Conservation (phyloP, 306 rosid species). For the Trichosanthes truncata region DNA sequence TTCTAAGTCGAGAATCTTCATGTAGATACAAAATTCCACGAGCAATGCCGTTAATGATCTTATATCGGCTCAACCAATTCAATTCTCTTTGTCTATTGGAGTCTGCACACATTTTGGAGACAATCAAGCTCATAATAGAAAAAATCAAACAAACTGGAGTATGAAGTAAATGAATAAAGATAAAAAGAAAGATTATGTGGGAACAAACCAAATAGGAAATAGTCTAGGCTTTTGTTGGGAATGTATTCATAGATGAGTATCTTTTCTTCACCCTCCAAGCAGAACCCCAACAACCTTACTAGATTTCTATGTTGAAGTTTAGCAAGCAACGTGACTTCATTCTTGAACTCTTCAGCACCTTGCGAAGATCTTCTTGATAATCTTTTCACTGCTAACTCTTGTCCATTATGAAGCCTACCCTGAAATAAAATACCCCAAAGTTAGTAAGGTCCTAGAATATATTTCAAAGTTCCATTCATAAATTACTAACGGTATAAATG, state of each 20-base stretch:
- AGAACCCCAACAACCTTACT: constrained; percentile 50
- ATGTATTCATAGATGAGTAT: constrained; percentile 61
- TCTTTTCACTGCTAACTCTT: constrained; percentile 59
- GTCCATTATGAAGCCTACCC: constrained; percentile 45
- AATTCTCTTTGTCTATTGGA: constrained; percentile 6
- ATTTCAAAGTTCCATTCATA: too few relatives aligned
- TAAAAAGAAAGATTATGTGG: too few relatives aligned
- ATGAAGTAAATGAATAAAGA: background rate
- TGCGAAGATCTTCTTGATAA: constrained; percentile 40
- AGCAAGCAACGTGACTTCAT: constrained; percentile 47
- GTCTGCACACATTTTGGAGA: constrained; percentile 10
- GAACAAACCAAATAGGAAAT: constrained; percentile 44
- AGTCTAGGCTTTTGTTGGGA: constrained; percentile 52
- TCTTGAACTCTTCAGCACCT: constrained; percentile 52
- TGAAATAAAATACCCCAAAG: background rate
- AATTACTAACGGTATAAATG: too few relatives aligned
- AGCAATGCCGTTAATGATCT: constrained; percentile 19
- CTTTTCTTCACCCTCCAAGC: constrained; percentile 39
- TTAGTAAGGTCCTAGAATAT: background rate
- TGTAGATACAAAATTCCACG: constrained; percentile 29
- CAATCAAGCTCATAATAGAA: background rate
- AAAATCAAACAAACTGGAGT: background rate
- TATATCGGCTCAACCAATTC: constrained; percentile 32
- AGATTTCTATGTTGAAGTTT: constrained; percentile 74
- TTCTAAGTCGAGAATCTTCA: constrained; percentile 24